A percentile compares a stretch with the other conserved stretches of the same genome.
These are phyloP conservation scores for Laetiporus sulphureus DNA, from an alignment of 1,284 basidiomycete species.

Conservation along the genomic window DNA sequence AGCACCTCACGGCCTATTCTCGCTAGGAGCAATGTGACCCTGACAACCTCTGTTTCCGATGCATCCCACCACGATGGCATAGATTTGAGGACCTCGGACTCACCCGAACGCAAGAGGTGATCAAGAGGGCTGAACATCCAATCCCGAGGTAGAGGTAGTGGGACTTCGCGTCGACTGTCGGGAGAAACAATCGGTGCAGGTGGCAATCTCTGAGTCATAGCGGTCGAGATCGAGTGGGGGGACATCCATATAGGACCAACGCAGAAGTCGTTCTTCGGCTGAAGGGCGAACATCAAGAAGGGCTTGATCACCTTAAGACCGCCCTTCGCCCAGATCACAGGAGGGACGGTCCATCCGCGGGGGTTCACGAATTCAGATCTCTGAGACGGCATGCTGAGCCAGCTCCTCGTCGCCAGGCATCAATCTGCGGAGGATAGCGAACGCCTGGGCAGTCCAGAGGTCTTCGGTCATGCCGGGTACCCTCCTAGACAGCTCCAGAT, in stretches of 20 bases:
- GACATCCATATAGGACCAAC: constrained; percentile 43
- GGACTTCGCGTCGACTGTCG: constrained; percentile 22
- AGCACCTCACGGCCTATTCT: constrained; percentile 27
- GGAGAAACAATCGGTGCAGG: constrained; percentile 23
- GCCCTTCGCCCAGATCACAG: constrained; percentile 43
- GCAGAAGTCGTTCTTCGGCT: constrained; percentile 24
- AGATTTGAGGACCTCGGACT: constrained; percentile 64
- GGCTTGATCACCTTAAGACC: constrained; percentile 48
- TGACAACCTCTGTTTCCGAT: constrained; percentile 75
- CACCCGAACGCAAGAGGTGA: constrained; percentile 77
- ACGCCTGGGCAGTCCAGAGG: constrained; percentile 60
- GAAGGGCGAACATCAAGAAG: constrained; percentile 46
- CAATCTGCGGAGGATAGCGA: constrained; percentile 45
- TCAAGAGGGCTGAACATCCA: constrained; percentile 76
- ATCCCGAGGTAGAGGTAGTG: constrained; percentile 64
- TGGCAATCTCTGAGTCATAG: constrained; percentile 51
- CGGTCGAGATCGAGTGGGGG: constrained; percentile 43
- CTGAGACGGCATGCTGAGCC: constrained; percentile 33
- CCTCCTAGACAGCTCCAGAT: constrained; percentile 47
- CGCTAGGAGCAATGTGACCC: constrained; percentile 34
- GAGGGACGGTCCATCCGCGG: constrained; percentile 31
- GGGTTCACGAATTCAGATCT: constrained; percentile 36
- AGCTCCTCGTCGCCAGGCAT: constrained; percentile 63
- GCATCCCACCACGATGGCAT: constrained; percentile 75
- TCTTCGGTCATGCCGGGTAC: constrained; percentile 47